These are phyloP conservation scores for Craspedostauros australis DNA, from an alignment of 108 stramenopile genomes.

Conservation along the genomic window DNA sequence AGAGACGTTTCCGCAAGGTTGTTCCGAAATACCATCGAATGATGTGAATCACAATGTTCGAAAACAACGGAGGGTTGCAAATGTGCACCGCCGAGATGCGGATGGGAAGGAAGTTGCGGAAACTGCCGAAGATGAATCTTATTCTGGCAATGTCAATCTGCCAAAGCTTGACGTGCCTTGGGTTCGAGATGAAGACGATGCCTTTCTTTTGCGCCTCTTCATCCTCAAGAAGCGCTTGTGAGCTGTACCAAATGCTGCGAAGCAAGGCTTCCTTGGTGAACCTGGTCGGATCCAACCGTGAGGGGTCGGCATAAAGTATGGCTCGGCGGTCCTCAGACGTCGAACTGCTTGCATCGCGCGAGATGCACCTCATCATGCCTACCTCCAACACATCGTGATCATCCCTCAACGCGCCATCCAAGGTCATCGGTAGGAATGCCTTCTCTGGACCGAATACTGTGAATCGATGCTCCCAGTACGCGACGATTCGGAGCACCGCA, in stretches of 20 bases:
- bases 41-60: conserved; percentile 38
- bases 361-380: conserved; percentile 22
- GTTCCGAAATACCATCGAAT: conserved; percentile 41
- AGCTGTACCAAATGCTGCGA: conserved; percentile 43
- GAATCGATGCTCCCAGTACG: conserved; percentile 49
- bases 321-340: conserved; percentile 27
- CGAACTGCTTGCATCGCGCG: conserved; percentile 17
- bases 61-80: conserved; percentile 50
- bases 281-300: conserved; percentile 19
- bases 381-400: conserved; percentile 21
- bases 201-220: conserved; percentile 37
- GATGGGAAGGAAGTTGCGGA: conserved; percentile 44
- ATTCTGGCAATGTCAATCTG: conserved; percentile 37
- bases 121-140: conserved; percentile 18
- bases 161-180: conserved; percentile 20
- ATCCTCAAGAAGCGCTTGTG: conserved; percentile 34
- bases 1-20: conserved; percentile 36
- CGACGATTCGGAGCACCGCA: conserved; percentile 23
- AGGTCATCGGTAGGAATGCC: conserved; percentile 37
- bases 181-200: conserved; percentile 29
- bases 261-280: conserved; percentile 33
- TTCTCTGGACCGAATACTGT: conserved; percentile 36
- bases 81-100: conserved; percentile 47
- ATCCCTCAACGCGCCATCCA: conserved; percentile 21
- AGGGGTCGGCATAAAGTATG: conserved; percentile 42